Evolutionary conservation across 305 asterid genomes (phyloP).

Genomic region (Fraxinus angustifolia): DNA sequence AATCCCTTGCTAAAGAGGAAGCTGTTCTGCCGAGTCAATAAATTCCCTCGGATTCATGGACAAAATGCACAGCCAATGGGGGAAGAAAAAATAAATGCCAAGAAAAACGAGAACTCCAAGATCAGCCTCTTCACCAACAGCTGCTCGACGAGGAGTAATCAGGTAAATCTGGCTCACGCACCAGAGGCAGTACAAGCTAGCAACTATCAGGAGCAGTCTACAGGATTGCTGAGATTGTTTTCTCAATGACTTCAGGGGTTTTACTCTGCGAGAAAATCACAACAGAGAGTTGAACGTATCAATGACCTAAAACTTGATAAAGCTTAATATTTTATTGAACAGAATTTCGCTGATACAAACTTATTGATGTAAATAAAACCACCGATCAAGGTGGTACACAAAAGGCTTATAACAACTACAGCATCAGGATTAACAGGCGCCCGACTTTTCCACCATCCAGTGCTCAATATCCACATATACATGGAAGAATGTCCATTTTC

Average conservation of each 20-base stretch:
- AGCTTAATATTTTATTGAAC: neutral
- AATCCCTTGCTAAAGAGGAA: slow-evolving; percentile 41
- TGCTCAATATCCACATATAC: slow-evolving; percentile 86
- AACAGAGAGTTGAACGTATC: neutral
- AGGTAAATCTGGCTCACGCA: slow-evolving; percentile 73
- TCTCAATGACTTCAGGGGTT: slow-evolving; percentile 38
- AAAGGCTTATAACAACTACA: slow-evolving; percentile 54
- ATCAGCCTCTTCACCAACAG: slow-evolving; percentile 94
- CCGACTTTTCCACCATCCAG: slow-evolving; percentile 91
- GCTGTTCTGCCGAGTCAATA: slow-evolving; percentile 32
- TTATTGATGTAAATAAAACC: slow-evolving; percentile 71
- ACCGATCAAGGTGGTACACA: slow-evolving; percentile 58
- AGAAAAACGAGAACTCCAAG: slow-evolving; percentile 76
- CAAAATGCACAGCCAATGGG: slow-evolving; percentile 63
- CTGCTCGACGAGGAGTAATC: slow-evolving; percentile 67
- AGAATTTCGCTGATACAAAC: slow-evolving; percentile 23
- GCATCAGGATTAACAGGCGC: slow-evolving; percentile 73
- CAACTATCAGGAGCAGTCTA: slow-evolving; percentile 44
- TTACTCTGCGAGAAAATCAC: slow-evolving; percentile 39
- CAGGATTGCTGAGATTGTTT: slow-evolving; percentile 37
- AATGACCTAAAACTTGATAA: neutral
- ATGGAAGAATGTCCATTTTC: slow-evolving; percentile 81
- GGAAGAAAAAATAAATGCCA: slow-evolving; percentile 61
- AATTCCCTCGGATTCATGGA: slow-evolving; percentile 65
- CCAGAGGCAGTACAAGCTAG: slow-evolving; percentile 61